These are phyloP conservation scores for Tetrastigma voinierianum DNA, from an alignment of 164 flowering plant genomes.

Conservation along the genomic window DNA sequence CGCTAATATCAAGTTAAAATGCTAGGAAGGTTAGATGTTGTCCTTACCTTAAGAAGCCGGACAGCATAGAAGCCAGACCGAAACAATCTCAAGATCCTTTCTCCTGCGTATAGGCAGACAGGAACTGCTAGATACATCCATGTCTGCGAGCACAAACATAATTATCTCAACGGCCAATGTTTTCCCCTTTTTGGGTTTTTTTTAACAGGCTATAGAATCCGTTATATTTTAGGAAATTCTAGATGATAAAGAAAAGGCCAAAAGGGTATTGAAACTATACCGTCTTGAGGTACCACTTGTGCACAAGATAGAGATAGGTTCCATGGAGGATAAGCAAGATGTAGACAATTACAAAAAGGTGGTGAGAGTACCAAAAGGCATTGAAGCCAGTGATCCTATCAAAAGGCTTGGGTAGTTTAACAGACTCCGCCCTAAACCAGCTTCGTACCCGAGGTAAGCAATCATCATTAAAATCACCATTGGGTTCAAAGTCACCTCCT, in stretches of 20 bases:
- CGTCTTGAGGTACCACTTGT: slow-evolving; percentile 81
- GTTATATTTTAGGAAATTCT: too few species aligned
- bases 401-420: slow-evolving; percentile 89
- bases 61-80: slow-evolving; percentile 80
- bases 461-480: slow-evolving; percentile 79
- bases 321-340: slow-evolving; percentile 84
- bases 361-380: slow-evolving; percentile 99
- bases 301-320: slow-evolving; percentile 68
- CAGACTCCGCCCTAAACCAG: slow-evolving; percentile 79
- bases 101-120: slow-evolving; percentile 79
- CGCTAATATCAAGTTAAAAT: not conserved
- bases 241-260: not conserved
- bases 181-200: too few species aligned
- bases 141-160: slow-evolving; percentile 52
- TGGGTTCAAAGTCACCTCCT: slow-evolving; percentile 77
- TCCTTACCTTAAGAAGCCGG: slow-evolving; percentile 70
- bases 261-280: slow-evolving; percentile 32
- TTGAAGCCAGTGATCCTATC: slow-evolving; percentile 89
- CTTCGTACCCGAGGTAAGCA: slow-evolving; percentile 70
- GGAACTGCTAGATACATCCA: slow-evolving; percentile 98
- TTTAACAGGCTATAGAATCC: too few species aligned
- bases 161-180: too few species aligned
- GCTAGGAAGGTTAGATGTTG: not conserved
- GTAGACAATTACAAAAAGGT: slow-evolving; percentile 80
- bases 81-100: slow-evolving; percentile 78